A percentile compares a stretch with the other conserved stretches of the same genome.
phyloP scores from a whole-genome alignment of 805 yeast genomes.

The Cyberlindnera mississippiensis region DNA sequence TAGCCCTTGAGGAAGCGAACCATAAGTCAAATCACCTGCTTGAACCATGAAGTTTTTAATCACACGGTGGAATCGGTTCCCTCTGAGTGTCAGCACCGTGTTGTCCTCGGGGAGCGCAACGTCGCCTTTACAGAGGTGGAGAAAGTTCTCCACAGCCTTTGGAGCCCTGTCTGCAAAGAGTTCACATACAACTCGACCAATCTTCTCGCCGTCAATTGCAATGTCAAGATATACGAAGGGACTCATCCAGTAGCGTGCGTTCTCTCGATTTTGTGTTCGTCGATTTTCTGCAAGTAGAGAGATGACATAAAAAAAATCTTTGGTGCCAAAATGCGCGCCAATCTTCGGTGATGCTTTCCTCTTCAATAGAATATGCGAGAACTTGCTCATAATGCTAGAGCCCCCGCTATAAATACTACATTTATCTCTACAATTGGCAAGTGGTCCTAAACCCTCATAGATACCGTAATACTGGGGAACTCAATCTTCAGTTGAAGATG shows the following conservation, averaged over 20 bases:
- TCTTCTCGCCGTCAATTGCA: constrained; percentile 34
- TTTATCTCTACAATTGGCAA: too few relatives aligned
- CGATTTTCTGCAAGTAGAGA: too few relatives aligned
- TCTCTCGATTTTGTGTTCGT: background rate
- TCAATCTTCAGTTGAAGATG: too few relatives aligned
- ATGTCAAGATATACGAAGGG: constrained; percentile 47
- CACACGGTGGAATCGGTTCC: constrained; percentile 55
- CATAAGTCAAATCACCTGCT: constrained; percentile 55
- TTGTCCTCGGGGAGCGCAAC: constrained; percentile 20
- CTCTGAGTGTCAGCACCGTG: constrained; percentile 33
- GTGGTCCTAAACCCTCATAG: too few relatives aligned
- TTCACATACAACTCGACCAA: constrained; percentile 63
- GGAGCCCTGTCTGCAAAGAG: constrained; percentile 51
- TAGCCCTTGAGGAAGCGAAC: constrained; percentile 28
- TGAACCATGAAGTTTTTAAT: constrained; percentile 69
- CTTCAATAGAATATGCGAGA: too few relatives aligned
- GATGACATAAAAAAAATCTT: too few relatives aligned
- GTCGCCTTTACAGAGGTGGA: constrained; percentile 40
- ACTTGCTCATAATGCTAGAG: too few relatives aligned
- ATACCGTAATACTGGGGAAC: too few relatives aligned
- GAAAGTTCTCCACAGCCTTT: constrained; percentile 47
- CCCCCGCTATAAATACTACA: too few relatives aligned
- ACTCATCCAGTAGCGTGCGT: background rate
- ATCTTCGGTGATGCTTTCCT: too few relatives aligned
- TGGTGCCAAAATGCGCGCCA: too few relatives aligned